These are phyloP conservation scores for Podospora pseudoanserina DNA, from an alignment of 495 filamentous ascomycete genomes.

Conservation along the genomic window DNA sequence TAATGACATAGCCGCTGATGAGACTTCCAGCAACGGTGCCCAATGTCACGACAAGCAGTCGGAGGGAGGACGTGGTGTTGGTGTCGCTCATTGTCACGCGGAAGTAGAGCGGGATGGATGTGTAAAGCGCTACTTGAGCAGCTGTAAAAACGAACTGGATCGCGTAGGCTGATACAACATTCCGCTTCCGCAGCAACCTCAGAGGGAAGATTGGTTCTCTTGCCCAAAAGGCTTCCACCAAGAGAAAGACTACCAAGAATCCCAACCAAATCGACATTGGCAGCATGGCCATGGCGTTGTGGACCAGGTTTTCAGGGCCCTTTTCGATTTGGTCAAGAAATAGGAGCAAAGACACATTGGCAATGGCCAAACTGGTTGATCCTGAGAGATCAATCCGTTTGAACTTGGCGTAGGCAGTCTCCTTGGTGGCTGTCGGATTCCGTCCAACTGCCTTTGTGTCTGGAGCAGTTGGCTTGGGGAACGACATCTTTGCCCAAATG, in stretches of 20 bases:
- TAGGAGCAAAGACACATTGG: slow-evolving; percentile 17
- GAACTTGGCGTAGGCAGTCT: slow-evolving; percentile 11
- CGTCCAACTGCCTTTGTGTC: background rate
- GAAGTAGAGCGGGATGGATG: slow-evolving; percentile 14
- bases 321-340: slow-evolving; percentile 16
- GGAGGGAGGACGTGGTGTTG: background rate
- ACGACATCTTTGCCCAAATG: slow-evolving; percentile 21
- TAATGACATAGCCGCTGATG: slow-evolving; percentile 14
- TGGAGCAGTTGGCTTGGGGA: slow-evolving; percentile 3
- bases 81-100: slow-evolving; percentile 11
- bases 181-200: background rate
- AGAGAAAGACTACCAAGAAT: slow-evolving; percentile 8
- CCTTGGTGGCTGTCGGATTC: background rate
- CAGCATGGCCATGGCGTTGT: slow-evolving; percentile 2
- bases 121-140: slow-evolving; percentile 21
- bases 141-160: slow-evolving; percentile 18
- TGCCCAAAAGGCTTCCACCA: slow-evolving; percentile 12
- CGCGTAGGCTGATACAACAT: slow-evolving; percentile 14
- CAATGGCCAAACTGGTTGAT: slow-evolving; percentile 12
- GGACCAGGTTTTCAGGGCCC: background rate
- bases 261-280: slow-evolving; percentile 13
- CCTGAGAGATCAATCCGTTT: slow-evolving; percentile 20
- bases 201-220: slow-evolving; percentile 18
- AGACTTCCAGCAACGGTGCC: slow-evolving; percentile 17
- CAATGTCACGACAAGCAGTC: slow-evolving; percentile 13